Evolutionary conservation across 1,139 yeast genomes (phyloP).

Genomic region (Yamadazyma atmosphaerica): DNA sequence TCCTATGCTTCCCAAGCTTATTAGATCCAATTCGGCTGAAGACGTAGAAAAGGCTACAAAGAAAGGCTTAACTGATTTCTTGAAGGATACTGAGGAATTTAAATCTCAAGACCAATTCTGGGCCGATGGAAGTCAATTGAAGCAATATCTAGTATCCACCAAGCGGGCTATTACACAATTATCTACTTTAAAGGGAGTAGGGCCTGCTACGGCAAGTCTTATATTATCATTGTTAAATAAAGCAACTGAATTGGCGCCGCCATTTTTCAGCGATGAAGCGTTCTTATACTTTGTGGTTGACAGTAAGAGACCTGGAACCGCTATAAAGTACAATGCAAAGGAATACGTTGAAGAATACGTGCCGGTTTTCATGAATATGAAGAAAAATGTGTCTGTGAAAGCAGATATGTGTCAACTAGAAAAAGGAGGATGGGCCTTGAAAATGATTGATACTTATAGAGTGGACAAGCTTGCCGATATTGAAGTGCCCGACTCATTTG

Average conservation of each 20-base stretch:
- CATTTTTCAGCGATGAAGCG: constrained; percentile 52
- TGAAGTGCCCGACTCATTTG: constrained; percentile 14
- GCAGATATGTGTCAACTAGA: constrained; percentile 25
- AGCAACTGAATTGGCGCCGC: constrained; percentile 34
- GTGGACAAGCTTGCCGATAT: constrained; percentile 27
- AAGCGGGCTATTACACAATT: constrained; percentile 28
- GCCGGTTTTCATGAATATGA: constrained; percentile 23
- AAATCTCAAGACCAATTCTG: neutral
- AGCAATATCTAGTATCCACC: constrained; percentile 19
- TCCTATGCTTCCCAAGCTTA: constrained; percentile 44
- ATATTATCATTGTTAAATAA: constrained; percentile 33
- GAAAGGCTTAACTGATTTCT: constrained; percentile 27
- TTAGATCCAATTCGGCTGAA: constrained; percentile 32
- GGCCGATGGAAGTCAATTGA: constrained; percentile 1
- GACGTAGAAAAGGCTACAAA: constrained; percentile 29
- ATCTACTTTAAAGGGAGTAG: constrained; percentile 45
- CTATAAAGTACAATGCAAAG: constrained; percentile 42
- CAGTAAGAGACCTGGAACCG: constrained; percentile 26
- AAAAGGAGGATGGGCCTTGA: constrained; percentile 41
- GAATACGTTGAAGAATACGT: constrained; percentile 41
- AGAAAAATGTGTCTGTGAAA: constrained; percentile 7
- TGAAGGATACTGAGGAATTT: constrained; percentile 14
- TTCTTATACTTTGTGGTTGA: constrained; percentile 38
- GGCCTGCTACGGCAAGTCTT: constrained; percentile 53
- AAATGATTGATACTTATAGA: constrained; percentile 26